Evolutionary conservation across 495 filamentous ascomycete genomes (phyloP).

Genomic region (Tricharina praecox): DNA sequence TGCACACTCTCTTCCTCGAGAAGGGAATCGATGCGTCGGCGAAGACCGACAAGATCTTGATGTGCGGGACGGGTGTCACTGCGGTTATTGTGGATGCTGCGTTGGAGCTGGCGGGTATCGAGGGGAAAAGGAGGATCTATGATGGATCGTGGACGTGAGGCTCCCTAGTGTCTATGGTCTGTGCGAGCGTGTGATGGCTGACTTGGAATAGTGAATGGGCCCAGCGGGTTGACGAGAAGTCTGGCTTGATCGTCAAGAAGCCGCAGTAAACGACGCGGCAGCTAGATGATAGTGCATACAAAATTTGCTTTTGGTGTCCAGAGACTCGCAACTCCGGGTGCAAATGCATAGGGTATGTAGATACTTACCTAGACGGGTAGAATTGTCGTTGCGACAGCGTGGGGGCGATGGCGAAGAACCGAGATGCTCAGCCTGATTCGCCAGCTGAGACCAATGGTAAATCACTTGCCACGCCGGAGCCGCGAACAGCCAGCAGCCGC

Average conservation of each 20-base stretch:
- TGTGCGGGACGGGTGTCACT: conserved; percentile 92
- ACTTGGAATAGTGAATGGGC: conserved; percentile 50
- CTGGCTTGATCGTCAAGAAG: conserved; percentile 42
- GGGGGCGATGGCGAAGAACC: too few species aligned
- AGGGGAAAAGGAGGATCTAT: conserved; percentile 59
- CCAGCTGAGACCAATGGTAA: too few species aligned
- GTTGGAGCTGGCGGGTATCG: conserved; percentile 58
- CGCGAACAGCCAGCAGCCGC: too few species aligned
- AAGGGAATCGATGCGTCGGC: conserved; percentile 51
- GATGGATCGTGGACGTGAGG: conserved; percentile 98
- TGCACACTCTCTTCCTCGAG: conserved; percentile 57
- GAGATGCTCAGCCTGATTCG: too few species aligned
- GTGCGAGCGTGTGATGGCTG: neutral
- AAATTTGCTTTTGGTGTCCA: too few species aligned
- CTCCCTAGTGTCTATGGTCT: too few species aligned
- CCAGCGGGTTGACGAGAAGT: conserved; percentile 43
- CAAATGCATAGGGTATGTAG: too few species aligned
- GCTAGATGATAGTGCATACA: too few species aligned
- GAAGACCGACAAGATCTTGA: conserved; percentile 50
- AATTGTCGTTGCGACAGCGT: too few species aligned
- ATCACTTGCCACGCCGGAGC: too few species aligned
- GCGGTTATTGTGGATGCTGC: conserved; percentile 87
- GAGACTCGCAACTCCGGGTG: too few species aligned
- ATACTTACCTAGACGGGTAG: too few species aligned
- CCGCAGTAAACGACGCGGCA: neutral